phyloP scores from a whole-genome alignment of 2,329 filamentous ascomycete genomes.

The Pseudocercospora fijiensis region DNA sequence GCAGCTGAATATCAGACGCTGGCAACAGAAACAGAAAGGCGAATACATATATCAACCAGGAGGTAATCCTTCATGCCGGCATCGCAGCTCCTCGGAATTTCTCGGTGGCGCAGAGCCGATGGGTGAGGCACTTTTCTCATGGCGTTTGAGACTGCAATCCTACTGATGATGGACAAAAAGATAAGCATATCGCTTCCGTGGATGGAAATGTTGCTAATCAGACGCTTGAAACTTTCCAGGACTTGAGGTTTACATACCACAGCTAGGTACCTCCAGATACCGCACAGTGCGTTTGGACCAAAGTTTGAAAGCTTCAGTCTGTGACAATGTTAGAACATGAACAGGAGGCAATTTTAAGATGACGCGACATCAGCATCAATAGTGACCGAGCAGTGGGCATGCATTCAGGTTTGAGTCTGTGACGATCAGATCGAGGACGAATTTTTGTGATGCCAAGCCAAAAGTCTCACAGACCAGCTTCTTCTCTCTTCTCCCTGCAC shows the following conservation, averaged over 20 bases:
- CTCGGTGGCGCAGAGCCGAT: too few relatives aligned
- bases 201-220: neutral
- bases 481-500: neutral
- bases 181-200: neutral
- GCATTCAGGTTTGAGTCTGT: neutral
- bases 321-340: neutral
- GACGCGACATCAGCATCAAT: neutral
- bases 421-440: neutral
- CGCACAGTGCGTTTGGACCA: constrained; percentile 10
- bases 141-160: too few relatives aligned
- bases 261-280: constrained; percentile 17
- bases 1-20: neutral
- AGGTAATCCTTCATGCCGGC: neutral
- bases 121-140: too few relatives aligned
- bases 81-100: neutral
- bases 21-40: neutral
- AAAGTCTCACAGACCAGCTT: neutral
- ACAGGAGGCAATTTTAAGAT: neutral
- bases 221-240: neutral
- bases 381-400: neutral
- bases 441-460: neutral
- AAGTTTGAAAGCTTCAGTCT: neutral
- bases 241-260: neutral
- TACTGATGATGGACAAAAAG: neutral
- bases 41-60: neutral